Conservation (phyloP, 495 filamentous ascomycete species). For the Barbatosphaeria neglecta region DNA sequence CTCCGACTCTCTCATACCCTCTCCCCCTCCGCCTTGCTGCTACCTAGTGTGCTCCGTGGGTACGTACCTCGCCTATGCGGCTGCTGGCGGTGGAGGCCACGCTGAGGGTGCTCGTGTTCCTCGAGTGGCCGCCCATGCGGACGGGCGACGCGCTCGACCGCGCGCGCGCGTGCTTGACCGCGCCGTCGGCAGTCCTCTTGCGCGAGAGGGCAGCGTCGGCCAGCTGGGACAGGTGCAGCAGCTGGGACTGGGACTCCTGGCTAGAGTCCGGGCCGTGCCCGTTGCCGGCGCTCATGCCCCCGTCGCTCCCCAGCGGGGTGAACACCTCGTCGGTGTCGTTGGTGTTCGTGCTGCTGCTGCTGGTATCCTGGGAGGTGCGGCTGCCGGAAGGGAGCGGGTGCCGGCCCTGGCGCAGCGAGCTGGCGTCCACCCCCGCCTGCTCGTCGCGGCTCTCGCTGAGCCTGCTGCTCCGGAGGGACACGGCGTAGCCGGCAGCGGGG, state of each 20-base stretch:
- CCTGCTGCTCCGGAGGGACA: neutral
- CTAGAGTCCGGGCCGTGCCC: constrained; percentile 25
- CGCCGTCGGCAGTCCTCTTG: constrained; percentile 56
- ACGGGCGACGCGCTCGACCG: constrained; percentile 26
- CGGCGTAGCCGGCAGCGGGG: neutral
- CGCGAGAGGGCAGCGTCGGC: constrained; percentile 24
- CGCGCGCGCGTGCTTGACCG: constrained; percentile 39
- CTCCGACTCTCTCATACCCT: too few relatives aligned
- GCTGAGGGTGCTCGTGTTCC: constrained; percentile 53
- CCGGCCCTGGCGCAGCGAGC: constrained; percentile 1
- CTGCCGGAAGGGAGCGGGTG: constrained; percentile 19
- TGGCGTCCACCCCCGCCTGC: neutral
- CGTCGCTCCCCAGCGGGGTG: constrained; percentile 36
- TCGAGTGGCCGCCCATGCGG: constrained; percentile 43
- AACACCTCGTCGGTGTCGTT: constrained; percentile 32
- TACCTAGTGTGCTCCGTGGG: too few relatives aligned
- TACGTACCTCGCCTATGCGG: constrained; percentile 65
- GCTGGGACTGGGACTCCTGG: constrained; percentile 39
- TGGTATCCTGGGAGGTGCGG: constrained; percentile 31
- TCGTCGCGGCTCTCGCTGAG: neutral
- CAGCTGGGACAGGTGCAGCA: constrained; percentile 41
- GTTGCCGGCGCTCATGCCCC: constrained; percentile 22
- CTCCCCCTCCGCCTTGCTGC: too few relatives aligned
- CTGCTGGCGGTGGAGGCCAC: constrained; percentile 43
- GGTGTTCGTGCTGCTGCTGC: constrained; percentile 17